Conservation (phyloP, 1,284 basidiomycete species). For the Moesziomyces sp. region DNA sequence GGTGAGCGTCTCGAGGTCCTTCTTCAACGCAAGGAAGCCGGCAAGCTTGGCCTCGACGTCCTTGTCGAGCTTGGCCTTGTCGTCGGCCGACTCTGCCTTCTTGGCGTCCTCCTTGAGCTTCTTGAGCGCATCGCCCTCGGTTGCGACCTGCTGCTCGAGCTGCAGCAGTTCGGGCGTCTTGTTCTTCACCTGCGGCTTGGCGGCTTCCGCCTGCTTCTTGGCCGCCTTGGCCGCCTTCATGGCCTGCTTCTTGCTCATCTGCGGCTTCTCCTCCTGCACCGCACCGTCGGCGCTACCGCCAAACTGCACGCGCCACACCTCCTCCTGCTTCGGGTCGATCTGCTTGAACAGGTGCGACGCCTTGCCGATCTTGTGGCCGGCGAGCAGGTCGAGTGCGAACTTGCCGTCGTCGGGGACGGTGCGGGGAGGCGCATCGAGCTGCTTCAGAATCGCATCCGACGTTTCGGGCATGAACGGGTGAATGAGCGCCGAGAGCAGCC, state of each 20-base stretch:
- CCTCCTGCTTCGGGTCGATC: slow-evolving; percentile 90
- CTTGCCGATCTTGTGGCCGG: slow-evolving; percentile 85
- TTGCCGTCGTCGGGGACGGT: slow-evolving; percentile 70
- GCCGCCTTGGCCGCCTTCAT: slow-evolving; percentile 63
- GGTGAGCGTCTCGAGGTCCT: slow-evolving; percentile 40
- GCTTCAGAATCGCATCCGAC: slow-evolving; percentile 81
- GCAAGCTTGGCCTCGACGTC: slow-evolving; percentile 26
- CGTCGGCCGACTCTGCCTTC: slow-evolving; percentile 43
- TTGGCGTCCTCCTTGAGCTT: slow-evolving; percentile 50
- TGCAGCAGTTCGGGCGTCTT: slow-evolving; percentile 58
- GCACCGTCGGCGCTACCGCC: slow-evolving; percentile 72
- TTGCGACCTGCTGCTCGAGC: slow-evolving; percentile 51
- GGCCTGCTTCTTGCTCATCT: slow-evolving; percentile 64
- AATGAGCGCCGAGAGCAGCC: slow-evolving; percentile 83
- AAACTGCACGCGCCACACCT: slow-evolving; percentile 83
- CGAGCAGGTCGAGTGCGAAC: slow-evolving; percentile 81
- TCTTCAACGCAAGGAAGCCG: slow-evolving; percentile 30
- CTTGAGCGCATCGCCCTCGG: slow-evolving; percentile 54
- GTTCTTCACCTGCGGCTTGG: slow-evolving; percentile 50
- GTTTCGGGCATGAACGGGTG: slow-evolving; percentile 98
- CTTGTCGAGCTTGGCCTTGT: slow-evolving; percentile 47
- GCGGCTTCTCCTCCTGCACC: slow-evolving; percentile 43
- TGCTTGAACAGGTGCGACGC: slow-evolving; percentile 92
- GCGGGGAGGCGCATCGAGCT: slow-evolving; percentile 89
- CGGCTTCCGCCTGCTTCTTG: slow-evolving; percentile 54